Conservation (phyloP, 768 basidiomycete genomes). For the Leccinum truebloodii region DNA sequence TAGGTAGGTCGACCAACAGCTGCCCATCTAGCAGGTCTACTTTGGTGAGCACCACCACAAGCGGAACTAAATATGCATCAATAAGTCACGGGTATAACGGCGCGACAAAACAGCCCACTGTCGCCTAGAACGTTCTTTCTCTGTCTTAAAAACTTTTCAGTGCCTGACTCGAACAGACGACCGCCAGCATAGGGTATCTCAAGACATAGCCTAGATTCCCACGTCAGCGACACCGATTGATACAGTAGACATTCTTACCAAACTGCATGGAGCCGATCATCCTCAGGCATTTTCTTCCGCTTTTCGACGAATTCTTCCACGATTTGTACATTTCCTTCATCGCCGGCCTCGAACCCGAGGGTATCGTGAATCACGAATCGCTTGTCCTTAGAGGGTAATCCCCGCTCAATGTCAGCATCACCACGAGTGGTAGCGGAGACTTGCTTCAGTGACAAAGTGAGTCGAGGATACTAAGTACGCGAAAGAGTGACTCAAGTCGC, state of each 20-base stretch:
- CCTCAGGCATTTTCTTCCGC: background rate
- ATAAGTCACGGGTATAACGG: constrained; percentile 3
- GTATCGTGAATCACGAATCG: constrained; percentile 22
- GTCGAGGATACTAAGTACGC: background rate
- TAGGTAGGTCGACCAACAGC: constrained; percentile 4
- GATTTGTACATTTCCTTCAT: constrained; percentile 8
- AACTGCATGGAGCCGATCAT: constrained; percentile 16
- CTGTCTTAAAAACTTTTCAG: constrained; percentile 9
- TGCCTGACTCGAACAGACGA: constrained; percentile 16
- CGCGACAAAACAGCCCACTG: background rate
- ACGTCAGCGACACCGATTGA: background rate
- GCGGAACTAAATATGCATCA: background rate
- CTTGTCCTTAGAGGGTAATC: constrained; percentile 12
- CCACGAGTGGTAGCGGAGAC: constrained; percentile 10
- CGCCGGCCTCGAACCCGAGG: constrained; percentile 18
- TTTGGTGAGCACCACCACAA: constrained; percentile 21
- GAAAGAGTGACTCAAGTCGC: background rate
- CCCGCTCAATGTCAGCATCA: constrained; percentile 5
- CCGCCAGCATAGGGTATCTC: constrained; percentile 16
- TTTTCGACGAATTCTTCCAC: constrained; percentile 6
- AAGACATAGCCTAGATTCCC: constrained; percentile 15
- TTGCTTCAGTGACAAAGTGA: constrained; percentile 1
- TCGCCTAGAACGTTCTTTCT: constrained; percentile 10
- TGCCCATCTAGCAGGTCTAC: constrained; percentile 8
- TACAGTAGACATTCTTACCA: constrained; percentile 3